phyloP scores from a whole-genome alignment of 2,329 filamentous ascomycete genomes.

The Ophiosphaerella herpotricha region DNA sequence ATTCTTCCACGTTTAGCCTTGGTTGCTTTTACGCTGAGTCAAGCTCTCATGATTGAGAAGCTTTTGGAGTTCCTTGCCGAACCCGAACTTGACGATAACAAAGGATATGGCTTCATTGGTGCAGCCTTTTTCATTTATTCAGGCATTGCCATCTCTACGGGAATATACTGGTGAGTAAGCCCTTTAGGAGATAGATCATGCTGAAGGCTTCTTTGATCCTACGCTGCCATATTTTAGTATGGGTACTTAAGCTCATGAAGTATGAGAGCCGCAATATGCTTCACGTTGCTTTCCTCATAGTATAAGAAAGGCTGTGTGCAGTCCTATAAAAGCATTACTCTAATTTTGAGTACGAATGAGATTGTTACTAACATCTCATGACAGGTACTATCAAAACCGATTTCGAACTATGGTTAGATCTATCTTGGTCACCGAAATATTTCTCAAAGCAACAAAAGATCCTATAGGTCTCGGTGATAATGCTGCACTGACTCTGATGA shows the following conservation, averaged over 20 bases:
- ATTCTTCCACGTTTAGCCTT: constrained; percentile 26
- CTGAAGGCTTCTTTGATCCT: too few relatives aligned
- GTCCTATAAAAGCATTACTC: too few relatives aligned
- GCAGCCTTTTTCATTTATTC: constrained; percentile 14
- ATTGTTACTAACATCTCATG: background rate
- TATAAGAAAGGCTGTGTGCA: too few relatives aligned
- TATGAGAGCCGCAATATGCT: too few relatives aligned
- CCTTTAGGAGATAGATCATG: too few relatives aligned
- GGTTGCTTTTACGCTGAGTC: constrained; percentile 32
- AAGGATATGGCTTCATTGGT: constrained; percentile 19
- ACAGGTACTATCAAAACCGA: constrained; percentile 14
- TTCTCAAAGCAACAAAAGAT: constrained; percentile 10
- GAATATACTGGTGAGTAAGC: constrained; percentile 1
- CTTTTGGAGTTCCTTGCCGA: constrained; percentile 19
- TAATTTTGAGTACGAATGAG: too few relatives aligned
- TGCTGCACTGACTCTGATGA: constrained; percentile 29
- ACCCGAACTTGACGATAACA: constrained; percentile 14
- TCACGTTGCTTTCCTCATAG: too few relatives aligned
- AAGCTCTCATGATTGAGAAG: constrained; percentile 29
- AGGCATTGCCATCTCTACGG: constrained; percentile 6
- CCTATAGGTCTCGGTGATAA: constrained; percentile 5
- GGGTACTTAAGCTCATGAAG: too few relatives aligned
- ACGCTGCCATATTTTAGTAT: too few relatives aligned
- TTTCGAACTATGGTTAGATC: constrained; percentile 10
- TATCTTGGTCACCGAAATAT: constrained; percentile 13